Evolutionary conservation across 495 filamentous ascomycete species (phyloP), one percentile per base, ranked within the genome.

Genomic region (Tuber aestivum): DNA sequence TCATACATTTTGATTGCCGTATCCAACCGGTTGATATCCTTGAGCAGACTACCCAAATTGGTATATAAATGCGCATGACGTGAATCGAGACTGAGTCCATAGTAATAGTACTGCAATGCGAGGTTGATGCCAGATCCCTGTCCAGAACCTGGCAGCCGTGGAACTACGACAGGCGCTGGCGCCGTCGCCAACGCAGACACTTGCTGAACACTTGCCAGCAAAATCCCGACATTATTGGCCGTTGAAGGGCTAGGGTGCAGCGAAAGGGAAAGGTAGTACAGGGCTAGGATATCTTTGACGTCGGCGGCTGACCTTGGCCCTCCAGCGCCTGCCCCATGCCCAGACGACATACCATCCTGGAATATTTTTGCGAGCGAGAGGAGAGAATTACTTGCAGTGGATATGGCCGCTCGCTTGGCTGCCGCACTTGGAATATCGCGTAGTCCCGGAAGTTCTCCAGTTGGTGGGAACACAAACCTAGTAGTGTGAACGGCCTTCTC

Each of bases 11-110:
- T 90, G 77, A 99, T 97, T 14, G 95, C 96, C 69, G 93, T 89
- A 61, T 91, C 88, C 16, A 98, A 88, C 79, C 98, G 95, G 0
- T 96, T 95, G 80, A 98, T 96, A 80, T 99, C 95, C 81, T 99
- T 99, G 42, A 98, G 88, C 42, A 99, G 84, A 81, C 96, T 98
- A 3, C 95, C 95, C 3, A 99, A 86, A 74, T 99, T 99, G 1
- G 95, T 99, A 83, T 97, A 97, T 23, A 99, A 89, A 84, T 99
- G 95, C n/a, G 97, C 96, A 85, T 99, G 96, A 70, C 90, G 91
- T 2, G 89, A 85, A 81, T 99, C 95, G 2, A 99, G 88, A 72
- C 90, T 90, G 69, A 94, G 86, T 3, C 95, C 95, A 83, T 97
- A 98, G 75, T 97, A 91, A 86, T 99, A 99, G 83, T 98, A 98